phyloP scores from a whole-genome alignment of 2,329 filamentous ascomycete species.

The Neurospora sp. region DNA sequence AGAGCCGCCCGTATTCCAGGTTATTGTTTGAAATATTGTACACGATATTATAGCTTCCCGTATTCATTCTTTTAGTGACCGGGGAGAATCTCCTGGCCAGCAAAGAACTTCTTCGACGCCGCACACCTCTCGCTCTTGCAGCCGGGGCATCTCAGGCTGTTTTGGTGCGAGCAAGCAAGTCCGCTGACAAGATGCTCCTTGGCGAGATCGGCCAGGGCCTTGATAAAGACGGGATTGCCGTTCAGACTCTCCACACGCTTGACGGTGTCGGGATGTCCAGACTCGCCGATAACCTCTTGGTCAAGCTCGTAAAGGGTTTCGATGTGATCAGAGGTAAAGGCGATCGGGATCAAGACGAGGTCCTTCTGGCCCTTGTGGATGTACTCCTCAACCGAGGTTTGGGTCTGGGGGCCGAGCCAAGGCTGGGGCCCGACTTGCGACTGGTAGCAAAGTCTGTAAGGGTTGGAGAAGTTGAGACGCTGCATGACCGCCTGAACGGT shows the following conservation, averaged over 20 bases:
- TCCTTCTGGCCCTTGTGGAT: constrained; percentile 87
- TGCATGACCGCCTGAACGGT: constrained; percentile 98
- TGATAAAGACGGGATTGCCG: constrained; percentile 81
- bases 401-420: constrained; percentile 92
- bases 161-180: constrained; percentile 63
- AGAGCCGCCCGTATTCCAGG: background rate
- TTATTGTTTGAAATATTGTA: background rate
- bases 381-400: constrained; percentile 78
- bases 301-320: constrained; percentile 94
- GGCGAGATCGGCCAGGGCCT: constrained; percentile 80
- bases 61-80: background rate
- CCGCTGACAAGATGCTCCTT: constrained; percentile 67
- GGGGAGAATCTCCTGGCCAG: constrained; percentile 20
- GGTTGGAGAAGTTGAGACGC: constrained; percentile 75
- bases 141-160: constrained; percentile 84
- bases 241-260: constrained; percentile 91
- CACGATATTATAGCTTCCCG: background rate
- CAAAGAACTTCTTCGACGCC: constrained; percentile 64
- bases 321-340: constrained; percentile 98
- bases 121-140: constrained; percentile 84
- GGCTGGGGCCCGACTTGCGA: constrained; percentile 93
- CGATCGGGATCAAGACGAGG: constrained; percentile 84
- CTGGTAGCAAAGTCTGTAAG: constrained; percentile 93
- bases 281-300: constrained; percentile 87
- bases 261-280: constrained; percentile 64